Percentiles rank a stretch among this genome's conserved stretches.
Conservation (phyloP, 352 stramenopile species). For the Phytophthora hibernalis region DNA sequence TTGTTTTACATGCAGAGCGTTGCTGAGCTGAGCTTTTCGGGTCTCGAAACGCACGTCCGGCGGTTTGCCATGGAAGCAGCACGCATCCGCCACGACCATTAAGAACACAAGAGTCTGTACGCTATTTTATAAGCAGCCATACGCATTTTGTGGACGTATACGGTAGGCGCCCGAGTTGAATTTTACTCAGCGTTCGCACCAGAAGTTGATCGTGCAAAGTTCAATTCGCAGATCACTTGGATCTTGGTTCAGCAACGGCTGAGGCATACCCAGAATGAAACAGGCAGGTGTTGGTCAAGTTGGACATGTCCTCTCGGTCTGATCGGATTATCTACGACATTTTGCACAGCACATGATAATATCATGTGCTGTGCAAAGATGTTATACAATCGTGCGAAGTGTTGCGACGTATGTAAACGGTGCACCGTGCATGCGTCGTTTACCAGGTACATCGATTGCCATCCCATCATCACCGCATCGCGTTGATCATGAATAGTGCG, state of each 20-base stretch:
- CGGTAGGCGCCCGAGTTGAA: neutral
- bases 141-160: neutral
- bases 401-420: no score
- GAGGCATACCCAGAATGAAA: no score
- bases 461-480: neutral
- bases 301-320: neutral
- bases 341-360: constrained; percentile 10
- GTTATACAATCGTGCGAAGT: neutral
- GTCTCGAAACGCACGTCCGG: constrained; percentile 36
- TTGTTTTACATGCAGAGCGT: constrained; percentile 46
- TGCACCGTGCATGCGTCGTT: neutral
- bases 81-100: constrained; percentile 10
- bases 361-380: no score
- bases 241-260: neutral
- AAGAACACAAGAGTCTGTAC: neutral
- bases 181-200: no score
- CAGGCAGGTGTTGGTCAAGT: neutral
- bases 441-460: neutral
- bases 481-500: neutral
- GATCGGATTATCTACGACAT: neutral
- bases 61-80: constrained; percentile 44
- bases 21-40: constrained; percentile 27
- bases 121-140: neutral
- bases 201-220: neutral
- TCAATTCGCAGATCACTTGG: neutral